Evolutionary conservation across 2,329 filamentous ascomycete species (phyloP), one percentile per base, ranked within the genome.

Genomic region (Aspergillus hortae): DNA sequence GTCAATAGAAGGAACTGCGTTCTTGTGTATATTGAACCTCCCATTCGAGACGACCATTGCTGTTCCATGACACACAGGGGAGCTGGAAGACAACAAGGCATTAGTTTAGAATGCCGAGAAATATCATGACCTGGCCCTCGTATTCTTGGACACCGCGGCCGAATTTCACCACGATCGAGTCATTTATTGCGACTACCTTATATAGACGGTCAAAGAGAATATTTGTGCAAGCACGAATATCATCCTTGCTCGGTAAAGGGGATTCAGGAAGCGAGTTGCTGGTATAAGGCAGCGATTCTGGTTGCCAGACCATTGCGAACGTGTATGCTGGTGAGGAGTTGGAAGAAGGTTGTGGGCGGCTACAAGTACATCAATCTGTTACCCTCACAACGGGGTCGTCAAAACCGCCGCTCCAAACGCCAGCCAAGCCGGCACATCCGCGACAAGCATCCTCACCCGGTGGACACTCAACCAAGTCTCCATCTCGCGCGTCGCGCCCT

Each of bases 191-290:
- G 15, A 63, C 64, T 12, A 65, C 44, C 46, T 65, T 66, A 55
- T 36, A 36, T 36, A 36, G 7, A 5, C 33, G 33, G 33, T 36
- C 33, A 36, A 50, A 53, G 27, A 64, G 53, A 49, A 64, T 42
- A 57, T 62, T 61, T 25, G 59, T 49, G 51, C 64, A 66, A 48
- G 61, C 53, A 36, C 58, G 57, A 38, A 64, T 63, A 62, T 53
- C 59, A 52, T 63, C 62, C 51, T 55, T 52, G 17, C 17, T 17
- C 17, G 61, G 61, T 44, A 65, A 56, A 52, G 50, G 44, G 52
- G 51, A 45, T 57, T 62, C 44, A 58, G 49, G 51, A 60, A 62
- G 15, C 33, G 33, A 36, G 12, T 15, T 36, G 4, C 33, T 36
- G 33, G 33, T 36, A 36, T 10, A 36, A 36, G 33, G 33, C 33